A percentile compares a stretch with the other conserved stretches of the same genome.
Conservation (phyloP, 2,329 filamentous ascomycete genomes). For the Calonectria naviculata region DNA sequence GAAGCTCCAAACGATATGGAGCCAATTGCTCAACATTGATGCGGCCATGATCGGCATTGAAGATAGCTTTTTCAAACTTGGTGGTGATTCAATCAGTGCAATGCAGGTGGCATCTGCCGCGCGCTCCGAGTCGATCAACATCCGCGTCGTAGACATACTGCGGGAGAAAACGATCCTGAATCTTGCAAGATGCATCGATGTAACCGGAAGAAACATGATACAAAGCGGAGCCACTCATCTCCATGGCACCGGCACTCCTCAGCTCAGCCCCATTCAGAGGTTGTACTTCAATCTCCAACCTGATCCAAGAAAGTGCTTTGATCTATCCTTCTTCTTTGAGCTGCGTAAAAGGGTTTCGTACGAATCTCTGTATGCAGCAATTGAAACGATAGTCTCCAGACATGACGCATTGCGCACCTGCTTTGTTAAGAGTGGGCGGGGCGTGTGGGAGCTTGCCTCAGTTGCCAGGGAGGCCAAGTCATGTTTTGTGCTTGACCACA, state of each 20-base stretch:
- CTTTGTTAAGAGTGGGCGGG: background rate
- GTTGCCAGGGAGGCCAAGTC: background rate
- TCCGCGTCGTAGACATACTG: background rate
- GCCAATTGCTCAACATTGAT: background rate
- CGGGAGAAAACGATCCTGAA: background rate
- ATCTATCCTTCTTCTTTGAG: constrained; percentile 5
- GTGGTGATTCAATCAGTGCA: constrained; percentile 60
- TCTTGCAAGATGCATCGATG: background rate
- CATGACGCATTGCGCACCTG: background rate
- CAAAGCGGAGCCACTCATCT: background rate
- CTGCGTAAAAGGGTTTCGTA: background rate
- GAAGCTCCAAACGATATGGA: background rate
- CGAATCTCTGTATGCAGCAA: background rate
- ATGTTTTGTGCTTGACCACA: background rate
- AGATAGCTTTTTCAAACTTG: constrained; percentile 61
- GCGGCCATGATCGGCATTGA: constrained; percentile 46
- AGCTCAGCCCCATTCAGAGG: constrained; percentile 14
- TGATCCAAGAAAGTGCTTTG: constrained; percentile 15
- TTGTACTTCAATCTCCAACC: constrained; percentile 10
- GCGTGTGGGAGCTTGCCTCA: background rate
- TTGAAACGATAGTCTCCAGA: background rate
- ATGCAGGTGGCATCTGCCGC: constrained; percentile 54
- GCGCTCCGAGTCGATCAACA: background rate
- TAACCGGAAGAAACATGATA: background rate
- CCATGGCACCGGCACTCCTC: background rate